Evolutionary conservation across 1,284 basidiomycete species (phyloP), one percentile per base, ranked within the genome.

Genomic region (Apiotrichum gamsii): DNA sequence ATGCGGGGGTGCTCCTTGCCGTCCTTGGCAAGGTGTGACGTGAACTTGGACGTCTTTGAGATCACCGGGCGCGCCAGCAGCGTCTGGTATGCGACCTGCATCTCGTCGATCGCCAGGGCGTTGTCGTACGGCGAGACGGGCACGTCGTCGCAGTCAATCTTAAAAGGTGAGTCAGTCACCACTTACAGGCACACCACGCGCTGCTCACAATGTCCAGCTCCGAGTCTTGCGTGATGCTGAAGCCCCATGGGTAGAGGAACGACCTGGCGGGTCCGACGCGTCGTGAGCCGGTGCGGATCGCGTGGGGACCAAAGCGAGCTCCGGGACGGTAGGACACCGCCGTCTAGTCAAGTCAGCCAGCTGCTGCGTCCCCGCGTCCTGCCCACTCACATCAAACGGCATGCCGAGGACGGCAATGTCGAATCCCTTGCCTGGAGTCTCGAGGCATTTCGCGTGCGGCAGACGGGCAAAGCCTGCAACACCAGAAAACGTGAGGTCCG

Each of bases 71-170:
- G 55, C 20, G 51, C 34, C 15, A 57, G 45, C 5, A 57, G 47
- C 13, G 55, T 57, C 1, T 35, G 25, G 50, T 72, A 74, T 9
- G 60, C 72, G 11, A 61, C 57, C 40, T 69, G 59, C 53, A 75
- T 68, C 54, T 75, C 72, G 35, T 70, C 62, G 46, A 75, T 67
- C 11, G 73, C 75, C 8, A 69, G 55, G 0, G 65, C 55, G 14
- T 64, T 62, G 52, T 75, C 73, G 56, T 73, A 75, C 2, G 75
- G 73, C 3, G 67, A 69, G 5, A 73, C 58, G 2, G 74, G 73
- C 15, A 73, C 61, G 51, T 74, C 72, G 32, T 61, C 64, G 51
- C 69, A 74, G 54, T 74, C 73, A 29, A 74, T 51, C 68, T 70
- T 44, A n/a, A n/a, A 3, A n/a, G 3, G 23, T 23, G 8, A 18